Percentiles rank a stretch among this genome's conserved stretches.
Evolutionary conservation across 2,329 filamentous ascomycete genomes (phyloP).

Genomic region (Phaeosphaeria sp.): DNA sequence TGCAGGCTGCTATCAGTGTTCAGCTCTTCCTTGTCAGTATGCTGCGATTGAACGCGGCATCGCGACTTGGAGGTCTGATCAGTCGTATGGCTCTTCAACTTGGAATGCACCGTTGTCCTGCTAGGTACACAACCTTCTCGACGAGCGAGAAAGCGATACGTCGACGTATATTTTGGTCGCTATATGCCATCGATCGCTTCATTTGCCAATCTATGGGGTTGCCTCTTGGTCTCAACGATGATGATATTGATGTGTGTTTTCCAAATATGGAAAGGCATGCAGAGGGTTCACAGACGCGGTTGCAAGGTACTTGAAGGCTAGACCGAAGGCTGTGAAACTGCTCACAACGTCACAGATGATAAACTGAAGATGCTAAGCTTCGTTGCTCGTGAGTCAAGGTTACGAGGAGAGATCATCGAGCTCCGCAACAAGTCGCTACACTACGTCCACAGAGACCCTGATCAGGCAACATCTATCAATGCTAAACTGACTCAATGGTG

Average conservation of each 20-base stretch:
- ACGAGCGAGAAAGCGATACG: slow-evolving; percentile 56
- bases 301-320: slow-evolving; percentile 12
- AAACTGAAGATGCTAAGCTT: slow-evolving; percentile 29
- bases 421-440: slow-evolving; percentile 60
- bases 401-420: slow-evolving; percentile 60
- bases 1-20: slow-evolving; percentile 60
- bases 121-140: slow-evolving; percentile 59
- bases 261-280: slow-evolving; percentile 57
- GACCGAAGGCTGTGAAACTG: background rate
- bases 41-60: slow-evolving; percentile 64
- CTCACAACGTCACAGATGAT: slow-evolving; percentile 8
- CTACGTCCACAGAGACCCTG: slow-evolving; percentile 52
- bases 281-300: slow-evolving; percentile 5
- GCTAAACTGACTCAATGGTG: slow-evolving; percentile 60
- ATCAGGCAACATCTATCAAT: slow-evolving; percentile 55
- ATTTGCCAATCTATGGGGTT: slow-evolving; percentile 64
- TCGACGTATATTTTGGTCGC: slow-evolving; percentile 63
- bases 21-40: slow-evolving; percentile 64
- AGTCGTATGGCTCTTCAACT: slow-evolving; percentile 63
- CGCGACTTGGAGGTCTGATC: slow-evolving; percentile 61
- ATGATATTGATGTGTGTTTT: slow-evolving; percentile 66
- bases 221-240: slow-evolving; percentile 62
- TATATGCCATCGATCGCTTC: slow-evolving; percentile 63
- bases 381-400: slow-evolving; percentile 56
- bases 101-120: slow-evolving; percentile 65